phyloP scores from a whole-genome alignment of 164 flowering plant species.

The Macadamia integrifolia region DNA sequence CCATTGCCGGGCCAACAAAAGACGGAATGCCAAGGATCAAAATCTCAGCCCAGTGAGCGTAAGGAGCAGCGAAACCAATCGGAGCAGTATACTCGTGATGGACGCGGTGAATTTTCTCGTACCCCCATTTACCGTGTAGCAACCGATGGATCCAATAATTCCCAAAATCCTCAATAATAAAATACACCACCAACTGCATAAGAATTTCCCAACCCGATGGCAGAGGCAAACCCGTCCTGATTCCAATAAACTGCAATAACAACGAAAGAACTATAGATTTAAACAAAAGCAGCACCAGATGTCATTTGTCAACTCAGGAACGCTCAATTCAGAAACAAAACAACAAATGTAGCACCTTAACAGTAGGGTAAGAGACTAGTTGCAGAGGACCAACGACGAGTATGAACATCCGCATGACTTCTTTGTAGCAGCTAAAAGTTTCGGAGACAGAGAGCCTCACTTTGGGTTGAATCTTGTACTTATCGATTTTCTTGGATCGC shows the following conservation, averaged over 20 bases:
- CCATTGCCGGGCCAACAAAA: slow-evolving; percentile 80
- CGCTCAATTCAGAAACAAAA: neutral
- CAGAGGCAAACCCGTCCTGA: slow-evolving; percentile 69
- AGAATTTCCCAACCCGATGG: slow-evolving; percentile 73
- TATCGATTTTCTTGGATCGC: slow-evolving; percentile 25
- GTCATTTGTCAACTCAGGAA: neutral
- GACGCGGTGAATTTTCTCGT: slow-evolving; percentile 73
- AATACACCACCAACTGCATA: slow-evolving; percentile 62
- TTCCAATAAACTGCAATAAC: slow-evolving; percentile 54
- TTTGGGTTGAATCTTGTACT: slow-evolving; percentile 81
- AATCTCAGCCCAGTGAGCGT: slow-evolving; percentile 91
- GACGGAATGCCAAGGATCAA: slow-evolving; percentile 80
- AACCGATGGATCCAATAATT: slow-evolving; percentile 86
- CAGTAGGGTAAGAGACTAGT: slow-evolving; percentile 63
- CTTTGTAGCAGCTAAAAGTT: slow-evolving; percentile 57
- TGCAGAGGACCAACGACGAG: slow-evolving; percentile 78
- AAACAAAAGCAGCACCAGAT: no score
- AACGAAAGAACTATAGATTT: neutral
- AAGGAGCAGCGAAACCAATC: slow-evolving; percentile 74
- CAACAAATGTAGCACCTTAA: slow-evolving; percentile 16
- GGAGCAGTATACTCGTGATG: slow-evolving; percentile 93
- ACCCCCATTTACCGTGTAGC: slow-evolving; percentile 77
- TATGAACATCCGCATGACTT: slow-evolving; percentile 55
- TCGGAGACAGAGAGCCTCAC: slow-evolving; percentile 34
- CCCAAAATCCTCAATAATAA: slow-evolving; percentile 68